These are phyloP conservation scores for Candida ponderosae DNA, from an alignment of 805 yeast genomes.

Conservation along the genomic window DNA sequence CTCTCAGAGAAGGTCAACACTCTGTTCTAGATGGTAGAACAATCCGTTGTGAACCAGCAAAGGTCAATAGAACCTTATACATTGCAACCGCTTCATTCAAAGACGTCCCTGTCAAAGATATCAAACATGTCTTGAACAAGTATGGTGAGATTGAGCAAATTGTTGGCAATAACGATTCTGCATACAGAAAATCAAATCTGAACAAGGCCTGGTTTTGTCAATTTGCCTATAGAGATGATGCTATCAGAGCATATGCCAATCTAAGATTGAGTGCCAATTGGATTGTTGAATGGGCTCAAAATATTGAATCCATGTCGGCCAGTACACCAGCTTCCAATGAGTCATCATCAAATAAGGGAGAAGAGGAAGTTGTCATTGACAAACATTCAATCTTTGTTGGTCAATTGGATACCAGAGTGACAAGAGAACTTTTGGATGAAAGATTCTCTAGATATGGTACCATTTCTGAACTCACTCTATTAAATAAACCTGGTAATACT, in stretches of 20 bases:
- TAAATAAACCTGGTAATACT: conserved; percentile 39
- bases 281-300: conserved; percentile 81
- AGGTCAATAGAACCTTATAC: conserved; percentile 81
- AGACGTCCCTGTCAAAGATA: conserved; percentile 21
- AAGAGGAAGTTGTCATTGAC: conserved; percentile 45
- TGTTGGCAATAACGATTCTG: conserved; percentile 31
- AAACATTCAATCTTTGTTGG: conserved; percentile 74
- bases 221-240: conserved; percentile 79
- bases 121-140: conserved; percentile 32
- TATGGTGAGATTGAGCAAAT: conserved; percentile 78
- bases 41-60: conserved; percentile 84
- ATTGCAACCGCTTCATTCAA: conserved; percentile 31
- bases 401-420: conserved; percentile 49
- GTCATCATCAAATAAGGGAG: conserved; percentile 1
- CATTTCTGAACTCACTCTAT: conserved; percentile 47
- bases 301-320: conserved; percentile 65
- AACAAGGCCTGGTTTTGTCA: conserved; percentile 62
- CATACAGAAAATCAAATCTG: conserved; percentile 20
- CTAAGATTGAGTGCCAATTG: conserved; percentile 47
- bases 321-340: conserved; percentile 22
- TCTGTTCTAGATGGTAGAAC: conserved; percentile 63
- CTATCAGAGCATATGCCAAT: conserved; percentile 75
- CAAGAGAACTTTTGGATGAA: conserved; percentile 44
- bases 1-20: conserved; percentile 63
- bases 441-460: conserved; percentile 65